Conservation (phyloP, 2,329 filamentous ascomycete genomes). For the Reticulascus tulasneorum region DNA sequence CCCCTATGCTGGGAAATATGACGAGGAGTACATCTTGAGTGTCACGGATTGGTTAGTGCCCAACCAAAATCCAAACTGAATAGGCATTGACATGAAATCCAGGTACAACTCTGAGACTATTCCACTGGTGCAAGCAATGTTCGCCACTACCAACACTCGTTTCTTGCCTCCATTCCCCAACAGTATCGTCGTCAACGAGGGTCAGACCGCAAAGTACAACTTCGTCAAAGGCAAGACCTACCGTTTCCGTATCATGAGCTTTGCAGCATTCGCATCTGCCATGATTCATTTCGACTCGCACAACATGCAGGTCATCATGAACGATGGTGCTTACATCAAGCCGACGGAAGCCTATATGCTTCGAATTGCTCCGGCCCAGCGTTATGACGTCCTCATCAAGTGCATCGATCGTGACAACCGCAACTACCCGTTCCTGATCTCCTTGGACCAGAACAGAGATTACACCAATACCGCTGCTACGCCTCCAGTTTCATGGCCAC, state of each 20-base stretch:
- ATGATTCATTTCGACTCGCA: slow-evolving; percentile 41
- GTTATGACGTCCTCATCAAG: slow-evolving; percentile 42
- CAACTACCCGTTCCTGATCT: slow-evolving; percentile 41
- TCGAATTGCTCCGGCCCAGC: slow-evolving; percentile 38
- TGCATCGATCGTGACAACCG: slow-evolving; percentile 30
- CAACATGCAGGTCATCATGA: slow-evolving; percentile 41
- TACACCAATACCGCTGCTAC: slow-evolving; percentile 23
- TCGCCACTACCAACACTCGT: slow-evolving; percentile 32
- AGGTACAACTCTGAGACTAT: slow-evolving; percentile 40
- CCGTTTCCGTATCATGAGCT: slow-evolving; percentile 43
- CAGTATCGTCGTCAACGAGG: slow-evolving; percentile 39
- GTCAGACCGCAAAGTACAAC: slow-evolving; percentile 28
- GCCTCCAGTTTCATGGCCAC: slow-evolving; percentile 21
- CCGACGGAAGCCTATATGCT: slow-evolving; percentile 31
- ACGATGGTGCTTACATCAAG: slow-evolving; percentile 37
- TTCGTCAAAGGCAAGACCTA: slow-evolving; percentile 40
- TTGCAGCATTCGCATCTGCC: slow-evolving; percentile 36
- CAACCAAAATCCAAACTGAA: not conserved
- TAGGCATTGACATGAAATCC: not conserved
- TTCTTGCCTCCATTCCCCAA: slow-evolving; percentile 38
- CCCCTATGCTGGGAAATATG: slow-evolving; percentile 49
- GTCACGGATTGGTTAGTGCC: slow-evolving; percentile 30
- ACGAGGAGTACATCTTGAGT: slow-evolving; percentile 52
- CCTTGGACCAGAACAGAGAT: slow-evolving; percentile 41
- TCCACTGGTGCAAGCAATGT: slow-evolving; percentile 33